phyloP scores from a whole-genome alignment of 148 eudicot genomes.

The Pouteria glomerata region DNA sequence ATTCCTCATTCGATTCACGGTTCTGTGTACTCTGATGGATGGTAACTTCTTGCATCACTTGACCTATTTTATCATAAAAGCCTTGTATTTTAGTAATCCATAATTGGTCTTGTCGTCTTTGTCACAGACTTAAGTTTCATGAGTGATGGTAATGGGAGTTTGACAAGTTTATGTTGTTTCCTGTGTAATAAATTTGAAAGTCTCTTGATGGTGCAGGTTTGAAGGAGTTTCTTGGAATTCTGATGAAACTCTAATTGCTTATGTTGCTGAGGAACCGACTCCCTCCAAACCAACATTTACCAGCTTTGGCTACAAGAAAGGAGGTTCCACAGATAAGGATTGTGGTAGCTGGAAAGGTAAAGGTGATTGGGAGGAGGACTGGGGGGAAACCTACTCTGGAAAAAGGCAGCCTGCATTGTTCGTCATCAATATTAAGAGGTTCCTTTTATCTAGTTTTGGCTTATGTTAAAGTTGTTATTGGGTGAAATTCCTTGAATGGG shows the following conservation, averaged over 20 bases:
- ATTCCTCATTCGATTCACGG: slow-evolving; percentile 76
- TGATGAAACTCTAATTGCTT: slow-evolving; percentile 80
- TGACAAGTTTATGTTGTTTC: background rate
- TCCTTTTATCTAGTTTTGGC: slow-evolving; percentile 5
- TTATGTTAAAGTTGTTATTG: background rate
- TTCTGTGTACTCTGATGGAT: slow-evolving; percentile 83
- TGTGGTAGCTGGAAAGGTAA: slow-evolving; percentile 85
- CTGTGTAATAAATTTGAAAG: background rate
- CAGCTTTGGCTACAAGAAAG: slow-evolving; percentile 54
- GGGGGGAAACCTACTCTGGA: slow-evolving; percentile 90
- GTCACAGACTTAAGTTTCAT: background rate
- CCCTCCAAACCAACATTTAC: slow-evolving; percentile 60
- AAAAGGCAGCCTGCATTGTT: slow-evolving; percentile 79
- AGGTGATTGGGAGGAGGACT: slow-evolving; percentile 80
- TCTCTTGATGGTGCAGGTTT: slow-evolving; percentile 45
- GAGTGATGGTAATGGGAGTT: background rate
- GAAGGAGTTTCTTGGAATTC: slow-evolving; percentile 92
- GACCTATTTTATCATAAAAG: background rate
- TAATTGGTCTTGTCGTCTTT: background rate
- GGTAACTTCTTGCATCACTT: slow-evolving; percentile 36
- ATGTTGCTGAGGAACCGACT: slow-evolving; percentile 90
- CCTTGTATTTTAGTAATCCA: background rate
- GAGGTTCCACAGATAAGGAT: slow-evolving; percentile 54
- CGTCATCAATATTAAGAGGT: slow-evolving; percentile 73
- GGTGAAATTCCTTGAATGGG: background rate